These are phyloP conservation scores for Pulveroboletus frians DNA, from an alignment of 768 basidiomycete species.

Conservation along the genomic window DNA sequence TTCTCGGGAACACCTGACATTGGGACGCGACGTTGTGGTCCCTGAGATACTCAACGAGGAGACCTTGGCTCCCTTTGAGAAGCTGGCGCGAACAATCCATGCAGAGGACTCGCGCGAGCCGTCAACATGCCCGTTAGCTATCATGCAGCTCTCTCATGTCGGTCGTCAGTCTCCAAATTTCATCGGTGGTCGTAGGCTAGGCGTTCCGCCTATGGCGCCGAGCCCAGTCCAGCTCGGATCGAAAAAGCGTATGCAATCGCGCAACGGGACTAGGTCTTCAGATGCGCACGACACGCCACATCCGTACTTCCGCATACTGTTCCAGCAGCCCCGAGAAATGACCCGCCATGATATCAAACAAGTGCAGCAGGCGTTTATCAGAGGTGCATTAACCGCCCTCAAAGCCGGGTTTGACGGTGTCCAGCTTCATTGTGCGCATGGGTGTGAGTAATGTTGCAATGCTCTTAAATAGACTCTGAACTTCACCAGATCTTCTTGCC, in stretches of 20 bases:
- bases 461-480: not conserved
- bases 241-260: conserved; percentile 6
- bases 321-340: conserved; percentile 64
- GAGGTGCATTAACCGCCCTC: conserved; percentile 59
- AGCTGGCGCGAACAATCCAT: conserved; percentile 49
- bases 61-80: conserved; percentile 45
- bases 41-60: conserved; percentile 42
- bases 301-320: conserved; percentile 40
- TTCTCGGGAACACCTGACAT: conserved; percentile 50
- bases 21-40: conserved; percentile 69
- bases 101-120: conserved; percentile 17
- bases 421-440: conserved; percentile 81
- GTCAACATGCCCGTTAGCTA: conserved; percentile 37
- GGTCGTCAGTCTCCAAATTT: conserved; percentile 80
- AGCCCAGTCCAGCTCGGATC: conserved; percentile 53
- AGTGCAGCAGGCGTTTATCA: conserved; percentile 58
- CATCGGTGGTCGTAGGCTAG: conserved; percentile 60
- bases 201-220: conserved; percentile 62
- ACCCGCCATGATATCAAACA: conserved; percentile 51
- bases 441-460: conserved; percentile 50
- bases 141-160: conserved; percentile 81
- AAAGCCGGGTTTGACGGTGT: conserved; percentile 80
- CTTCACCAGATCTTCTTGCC: conserved; percentile 59
- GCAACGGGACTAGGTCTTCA: conserved; percentile 2
- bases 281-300: conserved; percentile 10